Evolutionary conservation across 75 land plant genomes (phyloP).

Genomic region (Ceratopteris richardii): DNA sequence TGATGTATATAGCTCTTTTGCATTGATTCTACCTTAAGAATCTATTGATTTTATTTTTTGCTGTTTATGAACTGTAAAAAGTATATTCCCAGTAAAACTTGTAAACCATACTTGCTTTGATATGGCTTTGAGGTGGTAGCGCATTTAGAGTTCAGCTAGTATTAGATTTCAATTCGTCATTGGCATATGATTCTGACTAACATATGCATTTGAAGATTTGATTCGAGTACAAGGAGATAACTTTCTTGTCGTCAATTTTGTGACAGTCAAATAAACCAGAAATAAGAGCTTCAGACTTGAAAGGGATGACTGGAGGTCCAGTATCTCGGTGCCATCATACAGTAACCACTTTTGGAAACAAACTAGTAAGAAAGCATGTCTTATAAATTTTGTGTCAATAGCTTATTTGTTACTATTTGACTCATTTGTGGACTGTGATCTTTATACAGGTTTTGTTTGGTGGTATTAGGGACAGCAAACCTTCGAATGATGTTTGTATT

Average conservation of each 20-base stretch:
- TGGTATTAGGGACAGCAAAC: constrained; percentile 23
- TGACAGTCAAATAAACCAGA: too few relatives aligned
- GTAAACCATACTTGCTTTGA: too few relatives aligned
- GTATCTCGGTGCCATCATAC: constrained; percentile 24
- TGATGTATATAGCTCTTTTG: too few relatives aligned
- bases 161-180: too few relatives aligned
- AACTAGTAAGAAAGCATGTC: constrained; percentile 26
- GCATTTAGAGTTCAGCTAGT: too few relatives aligned
- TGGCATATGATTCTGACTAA: background rate
- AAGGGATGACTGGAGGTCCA: constrained; percentile 6
- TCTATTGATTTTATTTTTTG: too few relatives aligned
- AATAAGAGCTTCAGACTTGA: background rate
- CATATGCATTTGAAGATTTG: background rate
- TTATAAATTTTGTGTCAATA: background rate
- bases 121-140: too few relatives aligned
- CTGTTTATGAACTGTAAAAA: too few relatives aligned
- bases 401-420: background rate
- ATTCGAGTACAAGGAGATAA: too few relatives aligned
- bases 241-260: too few relatives aligned
- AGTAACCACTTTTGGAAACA: constrained; percentile 32
- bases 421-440: background rate
- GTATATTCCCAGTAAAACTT: too few relatives aligned
- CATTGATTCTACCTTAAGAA: too few relatives aligned
- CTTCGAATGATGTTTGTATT: constrained; percentile 34
- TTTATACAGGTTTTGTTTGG: constrained; percentile 50